Percentiles rank a stretch among this genome's conserved stretches.
These are phyloP conservation scores for Botryosphaeria agaves DNA, from an alignment of 2,329 filamentous ascomycete genomes.

Conservation along the genomic window DNA sequence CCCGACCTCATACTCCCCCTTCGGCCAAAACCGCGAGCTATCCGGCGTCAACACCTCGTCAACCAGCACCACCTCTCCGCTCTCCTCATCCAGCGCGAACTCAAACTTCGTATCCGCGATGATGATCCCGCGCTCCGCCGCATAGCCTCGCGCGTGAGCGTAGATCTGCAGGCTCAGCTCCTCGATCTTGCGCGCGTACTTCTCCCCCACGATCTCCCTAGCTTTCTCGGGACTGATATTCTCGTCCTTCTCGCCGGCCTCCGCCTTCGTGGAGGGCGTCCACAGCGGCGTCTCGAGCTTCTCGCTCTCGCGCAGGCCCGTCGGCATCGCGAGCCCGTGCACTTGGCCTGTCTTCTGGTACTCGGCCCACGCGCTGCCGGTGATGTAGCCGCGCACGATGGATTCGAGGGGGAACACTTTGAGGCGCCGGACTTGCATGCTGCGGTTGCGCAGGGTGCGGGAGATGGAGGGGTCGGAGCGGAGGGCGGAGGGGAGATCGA, in stretches of 20 bases:
- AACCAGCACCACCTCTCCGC: conserved; percentile 53
- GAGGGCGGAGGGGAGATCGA: conserved; percentile 35
- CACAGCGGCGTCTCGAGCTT: conserved; percentile 53
- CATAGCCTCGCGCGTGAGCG: conserved; percentile 44
- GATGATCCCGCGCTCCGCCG: conserved; percentile 49
- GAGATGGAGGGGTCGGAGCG: conserved; percentile 10
- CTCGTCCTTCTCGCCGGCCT: conserved; percentile 61
- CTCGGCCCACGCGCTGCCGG: conserved; percentile 70
- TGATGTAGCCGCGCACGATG: conserved; percentile 82
- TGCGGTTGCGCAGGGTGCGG: conserved; percentile 38
- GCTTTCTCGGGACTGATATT: conserved; percentile 62
- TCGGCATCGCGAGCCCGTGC: conserved; percentile 54
- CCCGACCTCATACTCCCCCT: conserved; percentile 53
- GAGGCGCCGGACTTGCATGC: conserved; percentile 61
- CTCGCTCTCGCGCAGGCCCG: conserved; percentile 53
- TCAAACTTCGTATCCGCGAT: conserved; percentile 67
- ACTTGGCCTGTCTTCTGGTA: conserved; percentile 59
- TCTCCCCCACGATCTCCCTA: conserved; percentile 43
- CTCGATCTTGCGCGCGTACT: conserved; percentile 48
- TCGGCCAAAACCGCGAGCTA: conserved; percentile 69
- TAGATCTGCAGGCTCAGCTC: conserved; percentile 48
- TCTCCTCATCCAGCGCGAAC: conserved; percentile 46
- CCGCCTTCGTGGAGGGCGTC: conserved; percentile 76
- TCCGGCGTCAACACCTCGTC: conserved; percentile 75
- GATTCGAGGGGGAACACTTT: conserved; percentile 65